Base-by-base conservation (phyloP, 225 moss, liverwort and hornwort species). In the Lunularia cruciata region DNA sequence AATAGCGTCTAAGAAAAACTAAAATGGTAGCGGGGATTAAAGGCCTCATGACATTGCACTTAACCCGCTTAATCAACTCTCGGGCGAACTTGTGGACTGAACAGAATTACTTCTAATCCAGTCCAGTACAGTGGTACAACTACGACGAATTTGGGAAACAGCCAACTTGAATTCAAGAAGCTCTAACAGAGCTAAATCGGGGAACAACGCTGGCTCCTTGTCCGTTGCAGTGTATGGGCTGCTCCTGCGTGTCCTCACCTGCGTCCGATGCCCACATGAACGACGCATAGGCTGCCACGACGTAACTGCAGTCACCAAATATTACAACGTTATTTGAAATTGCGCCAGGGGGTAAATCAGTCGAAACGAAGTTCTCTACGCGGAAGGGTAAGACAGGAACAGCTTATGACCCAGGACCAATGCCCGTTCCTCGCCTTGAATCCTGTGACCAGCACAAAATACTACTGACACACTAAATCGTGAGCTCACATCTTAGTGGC, bases 261-360 rank as follows among this genome's bases (percentile, higher is more conserved):
- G 18, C 59, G 45, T 75, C 75, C 35, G 59, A 35, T 13, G 56
- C 19, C 75, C 75, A 75, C 47, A 75, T n/a, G 35, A 75, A 75
- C 0, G 75, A 75, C 0, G 75, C 75, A 37, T 75, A 68, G 4
- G 75, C 75, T 15, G 67, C 75, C 19, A 61, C 33, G 5, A 75
- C 75, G 25, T 75, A 75, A 60, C 75, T 75, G 75, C 67, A 61
- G 37, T 8, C 6, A 69, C 19, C 69, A 47, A 71, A n/a, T 46
- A n/a, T n/a, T n/a, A n/a, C n/a, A n/a, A n/a, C n/a, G n/a, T n/a
- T n/a, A n/a, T n/a, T n/a, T n/a, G n/a, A n/a, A n/a, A n/a, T n/a
- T n/a, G n/a, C n/a, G n/a, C n/a, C n/a, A n/a, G n/a, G n/a, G n/a
- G n/a, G n/a, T n/a, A n/a, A n/a, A n/a, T n/a, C n/a, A n/a, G n/a